Base-by-base conservation (phyloP, 1,284 basidiomycete genomes). In the Marasmius sp. region DNA sequence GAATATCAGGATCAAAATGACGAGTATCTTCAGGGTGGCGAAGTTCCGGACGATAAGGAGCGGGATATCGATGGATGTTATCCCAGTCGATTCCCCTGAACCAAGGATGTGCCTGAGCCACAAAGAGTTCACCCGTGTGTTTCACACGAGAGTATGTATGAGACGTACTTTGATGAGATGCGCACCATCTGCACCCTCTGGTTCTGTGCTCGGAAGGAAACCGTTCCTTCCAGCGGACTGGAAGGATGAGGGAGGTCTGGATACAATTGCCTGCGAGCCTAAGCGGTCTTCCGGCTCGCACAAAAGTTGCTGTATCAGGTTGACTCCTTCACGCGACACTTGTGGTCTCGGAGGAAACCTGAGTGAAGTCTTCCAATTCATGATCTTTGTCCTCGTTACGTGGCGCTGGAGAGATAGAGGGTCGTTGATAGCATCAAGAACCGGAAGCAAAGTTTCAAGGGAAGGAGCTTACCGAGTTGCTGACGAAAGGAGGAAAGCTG, bases 281-380 rank as follows among this genome's bases (percentile, higher is more conserved):
- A 99, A 82, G 38, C 96, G 87, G 72, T 98, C 95, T 75, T 97
- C 94, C 6, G 93, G 89, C 75, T 98, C 96, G 74, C 97, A 98
- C 38, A 98, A 85, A 18, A 98, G 83, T 64, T 87, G 86, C 67
- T 89, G 84, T 83, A 98, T 94, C 69, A 98, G 82, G 77, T 91
- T 89, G 65, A 94, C 83, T 41, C 90, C 95, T 74, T 95, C 93
- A 67, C 86, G 85, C 34, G 94, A 95, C 60, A 97, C 88, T 62
- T 82, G 84, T 62, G 94, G 94, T 65, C 87, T 85, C 20, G 91
- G 83, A 2, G 95, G 95, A 77, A 98, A 98, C 61, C 89, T 87
- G 65, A 98, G 82, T 38, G 89, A 87, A 72, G 91, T 87, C 64
- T 88, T 88, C 95, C 95, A 98, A 77, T 96, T 95, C 67, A 97